Conservation (phyloP, 768 basidiomycete species). For the Pleurotus tuoliensis region DNA sequence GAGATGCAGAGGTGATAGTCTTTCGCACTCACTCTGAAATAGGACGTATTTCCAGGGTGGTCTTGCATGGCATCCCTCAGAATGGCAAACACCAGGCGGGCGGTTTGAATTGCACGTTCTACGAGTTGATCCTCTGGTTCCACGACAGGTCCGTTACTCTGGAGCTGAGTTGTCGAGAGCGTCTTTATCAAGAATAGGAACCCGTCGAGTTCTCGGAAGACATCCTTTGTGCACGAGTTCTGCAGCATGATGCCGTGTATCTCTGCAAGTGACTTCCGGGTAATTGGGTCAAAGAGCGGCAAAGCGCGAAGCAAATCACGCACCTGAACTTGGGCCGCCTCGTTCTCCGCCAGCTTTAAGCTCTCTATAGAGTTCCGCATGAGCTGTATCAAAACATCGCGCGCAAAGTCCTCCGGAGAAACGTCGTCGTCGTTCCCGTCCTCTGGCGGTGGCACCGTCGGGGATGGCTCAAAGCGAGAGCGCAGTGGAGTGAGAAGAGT, state of each 20-base stretch:
- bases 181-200: slow-evolving; percentile 73
- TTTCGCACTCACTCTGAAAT: slow-evolving; percentile 56
- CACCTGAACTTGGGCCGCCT: slow-evolving; percentile 51
- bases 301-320: slow-evolving; percentile 11
- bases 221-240: slow-evolving; percentile 62
- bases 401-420: slow-evolving; percentile 66
- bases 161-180: slow-evolving; percentile 52
- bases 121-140: slow-evolving; percentile 35
- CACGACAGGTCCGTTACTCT: slow-evolving; percentile 24
- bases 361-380: slow-evolving; percentile 70
- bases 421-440: slow-evolving; percentile 31
- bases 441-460: slow-evolving; percentile 11
- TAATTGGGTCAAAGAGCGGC: background rate
- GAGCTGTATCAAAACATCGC: slow-evolving; percentile 66
- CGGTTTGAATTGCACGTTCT: slow-evolving; percentile 43
- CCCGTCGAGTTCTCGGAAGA: slow-evolving; percentile 80
- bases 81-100: slow-evolving; percentile 60
- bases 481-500: slow-evolving; percentile 58
- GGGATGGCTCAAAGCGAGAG: slow-evolving; percentile 43
- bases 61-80: slow-evolving; percentile 60
- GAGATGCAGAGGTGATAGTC: background rate
- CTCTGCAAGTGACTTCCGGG: slow-evolving; percentile 53
- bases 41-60: slow-evolving; percentile 51
- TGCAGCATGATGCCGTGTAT: slow-evolving; percentile 67
- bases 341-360: slow-evolving; percentile 54